Evolutionary conservation across 73 alveolate genomes (phyloP).

Genomic region (Effrenium voratum): DNA sequence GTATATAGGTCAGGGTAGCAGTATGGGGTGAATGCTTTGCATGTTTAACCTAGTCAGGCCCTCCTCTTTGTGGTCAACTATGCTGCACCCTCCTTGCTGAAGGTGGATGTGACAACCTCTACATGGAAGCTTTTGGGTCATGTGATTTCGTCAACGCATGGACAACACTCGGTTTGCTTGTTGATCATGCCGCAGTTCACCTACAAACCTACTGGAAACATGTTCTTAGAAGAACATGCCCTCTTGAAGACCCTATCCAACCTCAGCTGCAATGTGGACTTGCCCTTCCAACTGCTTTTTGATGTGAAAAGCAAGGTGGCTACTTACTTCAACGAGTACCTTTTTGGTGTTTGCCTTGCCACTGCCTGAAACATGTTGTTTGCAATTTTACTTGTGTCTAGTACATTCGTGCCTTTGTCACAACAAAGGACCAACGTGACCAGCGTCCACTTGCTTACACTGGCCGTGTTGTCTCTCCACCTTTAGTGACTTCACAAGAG

Average conservation of each 20-base stretch:
- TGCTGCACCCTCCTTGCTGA: conserved; percentile 7
- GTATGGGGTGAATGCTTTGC: too few species aligned
- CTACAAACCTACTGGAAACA: neutral
- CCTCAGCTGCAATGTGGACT: neutral
- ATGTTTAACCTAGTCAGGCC: too few species aligned
- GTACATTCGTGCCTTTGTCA: neutral
- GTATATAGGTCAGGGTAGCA: too few species aligned
- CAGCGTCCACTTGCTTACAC: too few species aligned
- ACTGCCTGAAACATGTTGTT: neutral
- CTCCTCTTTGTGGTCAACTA: conserved; percentile 11
- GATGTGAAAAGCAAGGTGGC: neutral
- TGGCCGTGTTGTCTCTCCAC: too few species aligned
- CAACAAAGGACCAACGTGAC: too few species aligned
- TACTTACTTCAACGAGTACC: neutral
- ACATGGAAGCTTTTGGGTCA: conserved; percentile 18
- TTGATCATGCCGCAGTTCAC: neutral
- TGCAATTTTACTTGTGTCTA: neutral
- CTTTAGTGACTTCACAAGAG: neutral
- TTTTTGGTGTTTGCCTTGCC: neutral
- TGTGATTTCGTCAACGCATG: neutral
- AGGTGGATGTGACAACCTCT: neutral
- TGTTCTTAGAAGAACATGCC: conserved; percentile 3
- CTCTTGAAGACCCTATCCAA: neutral
- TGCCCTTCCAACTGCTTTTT: neutral
- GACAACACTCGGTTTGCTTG: neutral